Conservation (phyloP, 805 yeast species). For the Pichia pseudocactophila region DNA sequence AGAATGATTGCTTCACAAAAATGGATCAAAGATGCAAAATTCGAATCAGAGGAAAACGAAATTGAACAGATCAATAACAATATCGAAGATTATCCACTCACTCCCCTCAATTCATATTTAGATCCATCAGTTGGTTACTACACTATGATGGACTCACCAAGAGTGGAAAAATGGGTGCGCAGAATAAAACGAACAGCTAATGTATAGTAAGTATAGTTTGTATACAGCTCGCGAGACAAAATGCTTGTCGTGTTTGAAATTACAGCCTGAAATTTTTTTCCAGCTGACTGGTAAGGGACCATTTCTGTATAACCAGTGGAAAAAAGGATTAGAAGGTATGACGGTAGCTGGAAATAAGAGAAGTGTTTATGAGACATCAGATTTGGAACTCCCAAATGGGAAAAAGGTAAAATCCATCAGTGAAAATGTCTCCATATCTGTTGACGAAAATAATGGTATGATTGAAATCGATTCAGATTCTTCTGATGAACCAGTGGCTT, state of each 20-base stretch:
- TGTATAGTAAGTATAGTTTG: no score
- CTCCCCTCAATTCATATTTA: conserved; percentile 7
- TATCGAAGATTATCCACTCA: conserved; percentile 6
- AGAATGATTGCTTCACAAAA: conserved; percentile 46
- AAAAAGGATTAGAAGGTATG: no score
- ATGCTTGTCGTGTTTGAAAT: no score
- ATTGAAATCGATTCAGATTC: not conserved
- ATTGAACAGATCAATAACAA: conserved; percentile 8
- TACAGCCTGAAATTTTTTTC: no score
- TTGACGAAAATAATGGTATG: not conserved
- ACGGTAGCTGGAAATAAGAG: no score
- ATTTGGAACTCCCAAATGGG: no score
- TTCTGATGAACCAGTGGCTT: conserved; percentile 4
- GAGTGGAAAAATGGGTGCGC: conserved; percentile 4
- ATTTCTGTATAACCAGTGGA: no score
- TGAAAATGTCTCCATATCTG: not conserved
- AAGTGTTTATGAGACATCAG: no score
- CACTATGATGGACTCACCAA: not conserved
- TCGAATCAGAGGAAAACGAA: conserved; percentile 19
- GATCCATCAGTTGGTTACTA: conserved; percentile 3
- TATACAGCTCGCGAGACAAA: no score
- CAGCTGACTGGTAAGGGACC: no score
- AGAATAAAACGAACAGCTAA: not conserved
- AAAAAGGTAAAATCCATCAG: no score
- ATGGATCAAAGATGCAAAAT: conserved; percentile 44